Conservation (phyloP, 305 asterid genomes). For the Caryopteris hybrid region DNA sequence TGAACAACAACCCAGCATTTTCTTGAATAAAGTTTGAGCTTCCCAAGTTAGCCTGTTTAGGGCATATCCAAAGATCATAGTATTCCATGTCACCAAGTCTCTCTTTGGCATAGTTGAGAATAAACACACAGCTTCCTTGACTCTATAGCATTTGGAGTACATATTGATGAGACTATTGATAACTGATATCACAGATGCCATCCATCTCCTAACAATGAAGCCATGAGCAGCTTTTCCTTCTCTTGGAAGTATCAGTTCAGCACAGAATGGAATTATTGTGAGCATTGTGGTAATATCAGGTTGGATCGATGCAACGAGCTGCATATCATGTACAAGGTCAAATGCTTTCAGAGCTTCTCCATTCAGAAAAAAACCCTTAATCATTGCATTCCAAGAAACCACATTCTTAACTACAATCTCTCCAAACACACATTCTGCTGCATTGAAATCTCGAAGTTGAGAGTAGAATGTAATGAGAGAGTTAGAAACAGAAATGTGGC, state of each 20-base stretch:
- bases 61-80: slow-evolving; percentile 58
- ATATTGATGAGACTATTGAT: slow-evolving; percentile 51
- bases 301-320: slow-evolving; percentile 32
- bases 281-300: slow-evolving; percentile 56
- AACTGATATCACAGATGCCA: slow-evolving; percentile 34
- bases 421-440: slow-evolving; percentile 39
- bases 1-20: slow-evolving; percentile 30
- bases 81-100: slow-evolving; percentile 65
- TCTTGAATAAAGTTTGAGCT: slow-evolving; percentile 55
- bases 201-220: slow-evolving; percentile 41
- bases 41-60: slow-evolving; percentile 35
- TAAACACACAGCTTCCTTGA: slow-evolving; percentile 36
- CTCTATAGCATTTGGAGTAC: slow-evolving; percentile 42
- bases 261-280: slow-evolving; percentile 41
- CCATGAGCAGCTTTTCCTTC: slow-evolving; percentile 64
- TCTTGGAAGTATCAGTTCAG: slow-evolving; percentile 40
- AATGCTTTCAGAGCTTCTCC: slow-evolving; percentile 34
- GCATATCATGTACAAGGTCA: slow-evolving; percentile 44
- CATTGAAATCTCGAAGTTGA: slow-evolving; percentile 26
- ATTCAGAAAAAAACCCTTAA: slow-evolving; percentile 41
- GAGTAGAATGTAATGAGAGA: slow-evolving; percentile 62
- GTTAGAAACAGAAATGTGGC: slow-evolving; percentile 43
- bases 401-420: slow-evolving; percentile 40
- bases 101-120: slow-evolving; percentile 39
- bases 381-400: slow-evolving; percentile 71